Conservation (phyloP, 2,329 filamentous ascomycete genomes). For the Pyrenochaeta sp. region DNA sequence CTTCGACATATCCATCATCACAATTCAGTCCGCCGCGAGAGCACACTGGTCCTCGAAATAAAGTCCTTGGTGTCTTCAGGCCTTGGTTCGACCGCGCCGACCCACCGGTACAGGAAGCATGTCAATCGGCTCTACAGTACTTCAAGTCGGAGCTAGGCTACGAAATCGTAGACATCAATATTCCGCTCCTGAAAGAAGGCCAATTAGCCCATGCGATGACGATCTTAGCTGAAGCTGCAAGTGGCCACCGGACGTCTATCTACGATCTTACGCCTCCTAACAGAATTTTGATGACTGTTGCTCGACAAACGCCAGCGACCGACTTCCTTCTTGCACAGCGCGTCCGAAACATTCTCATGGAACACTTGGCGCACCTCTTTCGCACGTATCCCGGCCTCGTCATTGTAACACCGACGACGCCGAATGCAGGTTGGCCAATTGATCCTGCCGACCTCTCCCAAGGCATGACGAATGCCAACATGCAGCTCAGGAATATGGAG, state of each 20-base stretch:
- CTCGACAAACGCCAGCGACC: slow-evolving; percentile 68
- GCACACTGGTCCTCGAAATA: slow-evolving; percentile 52
- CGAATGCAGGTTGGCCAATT: slow-evolving; percentile 78
- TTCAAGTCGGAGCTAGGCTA: slow-evolving; percentile 65
- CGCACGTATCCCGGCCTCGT: slow-evolving; percentile 76
- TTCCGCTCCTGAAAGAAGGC: slow-evolving; percentile 74
- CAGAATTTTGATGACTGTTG: slow-evolving; percentile 73
- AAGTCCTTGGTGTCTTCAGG: slow-evolving; percentile 74
- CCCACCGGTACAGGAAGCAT: slow-evolving; percentile 67
- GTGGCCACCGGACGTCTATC: slow-evolving; percentile 58
- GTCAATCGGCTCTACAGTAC: slow-evolving; percentile 68
- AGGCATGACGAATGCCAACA: slow-evolving; percentile 78
- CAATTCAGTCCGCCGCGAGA: slow-evolving; percentile 68
- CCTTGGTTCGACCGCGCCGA: slow-evolving; percentile 76
- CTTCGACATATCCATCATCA: slow-evolving; percentile 66
- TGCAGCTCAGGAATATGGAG: slow-evolving; percentile 79
- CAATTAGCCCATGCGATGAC: slow-evolving; percentile 80
- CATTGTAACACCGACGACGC: slow-evolving; percentile 80
- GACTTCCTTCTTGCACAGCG: slow-evolving; percentile 79
- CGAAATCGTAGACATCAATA: slow-evolving; percentile 65
- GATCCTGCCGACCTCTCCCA: slow-evolving; percentile 68
- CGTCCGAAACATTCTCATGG: slow-evolving; percentile 79
- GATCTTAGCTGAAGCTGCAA: slow-evolving; percentile 77
- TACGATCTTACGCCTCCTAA: slow-evolving; percentile 71
- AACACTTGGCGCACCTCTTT: slow-evolving; percentile 77